These are phyloP conservation scores for Cercospora brassicicola DNA, from an alignment of 2,329 filamentous ascomycete species.

Conservation along the genomic window DNA sequence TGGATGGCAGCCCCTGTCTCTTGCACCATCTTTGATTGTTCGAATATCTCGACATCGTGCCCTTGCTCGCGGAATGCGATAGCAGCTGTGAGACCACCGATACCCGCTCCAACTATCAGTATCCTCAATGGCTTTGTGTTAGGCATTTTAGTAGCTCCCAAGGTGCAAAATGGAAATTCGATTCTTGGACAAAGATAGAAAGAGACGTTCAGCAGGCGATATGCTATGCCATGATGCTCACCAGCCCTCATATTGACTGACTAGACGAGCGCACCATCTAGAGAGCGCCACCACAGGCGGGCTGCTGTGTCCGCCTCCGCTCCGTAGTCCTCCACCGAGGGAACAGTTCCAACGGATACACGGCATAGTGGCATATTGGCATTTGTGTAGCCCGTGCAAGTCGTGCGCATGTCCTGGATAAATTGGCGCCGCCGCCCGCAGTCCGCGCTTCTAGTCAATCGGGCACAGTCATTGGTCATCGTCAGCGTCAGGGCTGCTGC, in stretches of 20 bases:
- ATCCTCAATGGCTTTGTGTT: not conserved
- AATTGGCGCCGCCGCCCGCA: not conserved
- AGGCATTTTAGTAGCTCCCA: not conserved
- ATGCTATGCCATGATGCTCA: not conserved
- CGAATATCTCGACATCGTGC: conserved; percentile 5
- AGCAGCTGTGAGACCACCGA: conserved; percentile 7
- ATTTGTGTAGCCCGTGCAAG: not conserved
- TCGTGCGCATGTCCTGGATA: not conserved
- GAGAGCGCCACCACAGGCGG: not conserved
- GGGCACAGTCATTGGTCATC: not conserved
- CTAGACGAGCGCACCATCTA: not conserved
- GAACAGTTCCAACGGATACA: not conserved
- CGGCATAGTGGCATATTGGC: not conserved
- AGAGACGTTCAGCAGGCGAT: not conserved
- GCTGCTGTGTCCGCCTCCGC: conserved; percentile 1
- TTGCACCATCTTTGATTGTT: conserved; percentile 23
- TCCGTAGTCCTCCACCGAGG: not conserved
- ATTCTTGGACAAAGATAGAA: not conserved
- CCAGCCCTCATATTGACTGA: not conserved
- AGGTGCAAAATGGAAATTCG: not conserved
- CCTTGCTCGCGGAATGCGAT: conserved; percentile 9
- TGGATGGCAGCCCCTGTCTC: conserved; percentile 64
- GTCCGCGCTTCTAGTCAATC: not conserved
- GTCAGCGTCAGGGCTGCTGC: not conserved
- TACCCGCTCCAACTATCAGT: not conserved